Evolutionary conservation across 306 rosid species (phyloP), one percentile per base, ranked within the genome.

Genomic region (Cicer bijugum): DNA sequence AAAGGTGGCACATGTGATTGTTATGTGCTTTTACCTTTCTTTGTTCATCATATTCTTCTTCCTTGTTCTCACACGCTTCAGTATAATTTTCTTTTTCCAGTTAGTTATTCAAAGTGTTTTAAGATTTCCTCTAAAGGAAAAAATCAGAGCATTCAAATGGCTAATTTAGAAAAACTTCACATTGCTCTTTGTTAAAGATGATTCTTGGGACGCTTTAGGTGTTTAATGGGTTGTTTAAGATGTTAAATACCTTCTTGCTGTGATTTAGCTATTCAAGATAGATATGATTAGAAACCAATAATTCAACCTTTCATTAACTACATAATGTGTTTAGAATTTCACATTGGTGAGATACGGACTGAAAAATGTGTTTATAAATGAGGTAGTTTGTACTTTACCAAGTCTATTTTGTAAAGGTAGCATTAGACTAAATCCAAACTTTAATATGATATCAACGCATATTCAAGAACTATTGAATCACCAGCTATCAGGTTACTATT

Each of bases 261-360:
- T 4, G 35, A 28, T 28, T 28, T 28, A 28, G 35, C 4, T 28
- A 28, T 28, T 3, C 35, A 28, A 28, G 35, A 28, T 28, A 28
- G 35, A 28, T 14, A 50, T 14, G 6, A 50, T 0, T 50, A 50
- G 9, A 50, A 51, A 6, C 19, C 9, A 57, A 57, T 20, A 20
- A 28, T 58, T 58, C 12, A 58, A 58, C 12, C 17, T 75, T 64
- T 78, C 14, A 63, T 73, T 5, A 57, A 14, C 7, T 64, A 12
- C 38, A 16, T 72, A 23, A n/a, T 57, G 6, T 28, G 35, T 28
- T 28, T 28, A 28, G 5, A 28, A 4, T 28, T 28, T 28, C 5
- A 28, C 5, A 28, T 28, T 28, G 35, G 0, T 28, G 5, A 28
- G 35, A 28, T 28, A 28, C 4, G 35, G 0, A 0, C 35, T 28